Conservation (phyloP, 2,329 filamentous ascomycete genomes). For the Aspergillus oerlinghausenensis region DNA sequence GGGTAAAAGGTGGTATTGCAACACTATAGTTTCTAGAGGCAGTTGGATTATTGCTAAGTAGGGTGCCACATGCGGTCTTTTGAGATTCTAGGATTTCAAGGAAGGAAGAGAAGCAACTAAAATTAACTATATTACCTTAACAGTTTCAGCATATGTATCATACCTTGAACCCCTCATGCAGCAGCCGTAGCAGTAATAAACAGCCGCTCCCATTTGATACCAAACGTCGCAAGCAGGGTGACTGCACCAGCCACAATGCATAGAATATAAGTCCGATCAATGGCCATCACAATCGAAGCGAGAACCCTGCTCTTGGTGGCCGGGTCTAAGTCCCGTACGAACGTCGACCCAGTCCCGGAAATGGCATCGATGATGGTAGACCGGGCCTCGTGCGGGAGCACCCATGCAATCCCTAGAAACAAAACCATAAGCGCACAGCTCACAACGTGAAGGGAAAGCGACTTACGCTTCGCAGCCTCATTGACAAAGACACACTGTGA, state of each 20-base stretch:
- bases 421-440: background rate
- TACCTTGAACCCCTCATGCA: background rate
- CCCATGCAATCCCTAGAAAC: background rate
- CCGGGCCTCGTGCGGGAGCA: constrained; percentile 1
- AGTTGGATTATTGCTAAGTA: no score
- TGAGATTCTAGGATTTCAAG: no score
- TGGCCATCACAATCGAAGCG: constrained; percentile 2
- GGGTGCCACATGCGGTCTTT: no score
- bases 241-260: constrained; percentile 2
- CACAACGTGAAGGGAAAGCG: background rate
- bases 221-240: background rate
- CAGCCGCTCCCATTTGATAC: constrained; percentile 6
- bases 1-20: no score
- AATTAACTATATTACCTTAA: no score
- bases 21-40: no score
- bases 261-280: constrained; percentile 6
- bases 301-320: background rate
- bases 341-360: background rate
- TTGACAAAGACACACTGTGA: constrained; percentile 15
- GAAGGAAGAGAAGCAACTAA: no score
- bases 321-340: background rate
- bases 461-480: constrained; percentile 2
- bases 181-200: background rate
- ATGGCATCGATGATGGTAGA: background rate
- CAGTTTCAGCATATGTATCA: background rate